phyloP scores from a whole-genome alignment of 371 early-diverging fungal species.

The Scutellospora calospora region DNA sequence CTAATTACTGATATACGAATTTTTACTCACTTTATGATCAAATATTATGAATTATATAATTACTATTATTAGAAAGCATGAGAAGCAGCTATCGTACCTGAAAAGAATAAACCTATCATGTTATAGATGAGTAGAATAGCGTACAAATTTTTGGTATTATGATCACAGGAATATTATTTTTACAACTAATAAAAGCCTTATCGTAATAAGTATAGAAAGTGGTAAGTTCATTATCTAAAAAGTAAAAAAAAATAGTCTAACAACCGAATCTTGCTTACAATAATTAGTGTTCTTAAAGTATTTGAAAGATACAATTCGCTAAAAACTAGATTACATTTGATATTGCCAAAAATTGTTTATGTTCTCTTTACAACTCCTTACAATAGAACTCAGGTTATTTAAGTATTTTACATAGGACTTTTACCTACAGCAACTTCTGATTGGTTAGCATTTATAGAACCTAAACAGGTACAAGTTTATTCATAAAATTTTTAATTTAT shows the following conservation, averaged over 20 bases:
- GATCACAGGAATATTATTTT: slow-evolving; percentile 95
- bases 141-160: slow-evolving; percentile 96
- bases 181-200: slow-evolving; percentile 86
- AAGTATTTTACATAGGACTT: slow-evolving; percentile 94
- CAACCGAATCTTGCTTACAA: background rate
- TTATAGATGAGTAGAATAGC: slow-evolving; percentile 96
- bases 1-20: too few species aligned
- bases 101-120: slow-evolving; percentile 96
- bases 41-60: too few species aligned
- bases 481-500: too few species aligned
- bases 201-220: slow-evolving; percentile 71
- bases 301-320: slow-evolving; percentile 72
- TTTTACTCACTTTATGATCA: too few species aligned
- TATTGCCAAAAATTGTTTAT: slow-evolving; percentile 83
- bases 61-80: slow-evolving; percentile 81
- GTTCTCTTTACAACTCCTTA: slow-evolving; percentile 76
- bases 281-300: slow-evolving; percentile 52
- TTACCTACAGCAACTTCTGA: slow-evolving; percentile 94
- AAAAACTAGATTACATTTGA: slow-evolving; percentile 59
- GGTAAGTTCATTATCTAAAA: slow-evolving; percentile 52
- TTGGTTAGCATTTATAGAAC: slow-evolving; percentile 92
- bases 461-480: slow-evolving; percentile 57
- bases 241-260: background rate
- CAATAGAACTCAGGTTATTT: slow-evolving; percentile 87
- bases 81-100: slow-evolving; percentile 92